Evolutionary conservation across 2,329 filamentous ascomycete genomes (phyloP).

Genomic region (Sclerotinia subarctica): DNA sequence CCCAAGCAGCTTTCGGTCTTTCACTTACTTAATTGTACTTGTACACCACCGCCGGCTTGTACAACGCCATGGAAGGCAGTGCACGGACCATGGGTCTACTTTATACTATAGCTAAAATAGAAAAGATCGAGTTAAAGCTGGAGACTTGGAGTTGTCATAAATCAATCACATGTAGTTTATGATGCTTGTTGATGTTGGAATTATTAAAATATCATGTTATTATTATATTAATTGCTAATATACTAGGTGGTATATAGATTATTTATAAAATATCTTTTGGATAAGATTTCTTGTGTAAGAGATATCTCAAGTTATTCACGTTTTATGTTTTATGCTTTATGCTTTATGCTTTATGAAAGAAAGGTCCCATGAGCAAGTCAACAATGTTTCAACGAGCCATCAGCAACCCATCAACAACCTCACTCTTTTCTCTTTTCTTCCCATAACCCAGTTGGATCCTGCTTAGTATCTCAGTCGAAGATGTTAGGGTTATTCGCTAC

Average conservation of each 20-base stretch:
- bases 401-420: neutral
- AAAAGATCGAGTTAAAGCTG: neutral
- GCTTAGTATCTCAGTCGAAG: neutral
- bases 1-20: slow-evolving; percentile 18
- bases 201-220: no score
- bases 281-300: no score
- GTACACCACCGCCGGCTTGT: slow-evolving; percentile 18
- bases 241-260: neutral
- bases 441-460: neutral
- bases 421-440: neutral
- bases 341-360: neutral
- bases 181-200: no score
- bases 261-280: no score
- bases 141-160: no score
- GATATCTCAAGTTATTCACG: no score
- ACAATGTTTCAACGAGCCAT: neutral
- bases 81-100: slow-evolving; percentile 4
- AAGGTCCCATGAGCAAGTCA: neutral
- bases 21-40: slow-evolving; percentile 18
- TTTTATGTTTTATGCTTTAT: neutral
- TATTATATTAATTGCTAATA: no score
- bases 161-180: no score
- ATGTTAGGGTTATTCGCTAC: neutral
- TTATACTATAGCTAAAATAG: neutral
- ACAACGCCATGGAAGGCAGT: neutral